These are phyloP conservation scores for Euphrasia confusa DNA, from an alignment of 257 asterid genomes.

Conservation along the genomic window DNA sequence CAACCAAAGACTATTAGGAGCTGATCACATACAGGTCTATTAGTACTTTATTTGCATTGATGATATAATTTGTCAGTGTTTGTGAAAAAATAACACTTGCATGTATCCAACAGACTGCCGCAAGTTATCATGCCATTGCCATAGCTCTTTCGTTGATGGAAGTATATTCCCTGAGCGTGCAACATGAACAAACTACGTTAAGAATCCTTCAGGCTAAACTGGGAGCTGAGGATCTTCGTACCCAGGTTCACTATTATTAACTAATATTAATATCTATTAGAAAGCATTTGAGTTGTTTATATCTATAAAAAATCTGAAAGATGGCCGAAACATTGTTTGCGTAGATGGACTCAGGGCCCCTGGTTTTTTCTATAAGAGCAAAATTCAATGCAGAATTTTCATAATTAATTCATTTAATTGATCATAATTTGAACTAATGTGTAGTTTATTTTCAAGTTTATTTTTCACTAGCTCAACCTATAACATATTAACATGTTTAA, in stretches of 20 bases:
- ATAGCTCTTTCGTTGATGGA: constrained; percentile 99
- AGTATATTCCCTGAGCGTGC: constrained; percentile 95
- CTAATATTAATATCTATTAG: constrained; percentile 8
- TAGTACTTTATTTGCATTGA: constrained; percentile 11
- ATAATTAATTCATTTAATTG: too few relatives aligned
- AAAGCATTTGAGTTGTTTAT: constrained; percentile 4
- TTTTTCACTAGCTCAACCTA: too few relatives aligned
- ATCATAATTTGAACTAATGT: too few relatives aligned
- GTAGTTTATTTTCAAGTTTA: too few relatives aligned
- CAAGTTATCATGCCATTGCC: constrained; percentile 99
- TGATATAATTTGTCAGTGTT: constrained; percentile 22
- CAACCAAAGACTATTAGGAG: constrained; percentile 83
- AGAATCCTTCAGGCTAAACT: constrained; percentile 93
- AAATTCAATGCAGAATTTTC: too few relatives aligned
- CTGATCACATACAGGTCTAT: constrained; percentile 93
- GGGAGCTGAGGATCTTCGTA: constrained; percentile 96
- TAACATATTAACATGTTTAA: too few relatives aligned
- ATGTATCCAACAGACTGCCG: constrained; percentile 80
- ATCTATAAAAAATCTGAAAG: neutral
- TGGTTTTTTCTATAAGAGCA: too few relatives aligned
- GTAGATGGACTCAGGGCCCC: neutral
- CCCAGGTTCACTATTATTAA: constrained; percentile 61
- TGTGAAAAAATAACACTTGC: constrained; percentile 25
- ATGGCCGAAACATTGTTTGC: constrained; percentile 2
- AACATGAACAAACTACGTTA: constrained; percentile 96